These are phyloP conservation scores for Tetrahymena malaccensis DNA, from an alignment of 73 alveolate genomes.

Conservation along the genomic window DNA sequence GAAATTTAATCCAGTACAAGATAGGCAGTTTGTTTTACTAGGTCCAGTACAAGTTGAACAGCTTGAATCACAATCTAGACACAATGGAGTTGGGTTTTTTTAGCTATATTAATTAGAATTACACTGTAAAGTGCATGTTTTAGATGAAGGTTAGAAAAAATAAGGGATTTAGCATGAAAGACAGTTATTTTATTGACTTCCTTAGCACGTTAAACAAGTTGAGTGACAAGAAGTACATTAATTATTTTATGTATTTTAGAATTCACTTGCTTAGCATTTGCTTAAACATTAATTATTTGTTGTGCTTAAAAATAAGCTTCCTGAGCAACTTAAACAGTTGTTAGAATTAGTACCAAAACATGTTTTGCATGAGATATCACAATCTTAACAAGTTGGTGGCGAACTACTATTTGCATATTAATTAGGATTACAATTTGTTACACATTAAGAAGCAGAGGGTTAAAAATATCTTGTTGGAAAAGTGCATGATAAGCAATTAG, in stretches of 20 bases:
- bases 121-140: background rate
- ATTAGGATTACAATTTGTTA: background rate
- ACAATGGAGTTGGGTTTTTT: background rate
- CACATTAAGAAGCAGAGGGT: background rate
- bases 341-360: background rate
- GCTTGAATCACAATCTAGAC: background rate
- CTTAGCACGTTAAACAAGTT: background rate
- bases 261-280: background rate
- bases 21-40: background rate
- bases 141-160: background rate
- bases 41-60: background rate
- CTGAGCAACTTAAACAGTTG: background rate
- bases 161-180: background rate
- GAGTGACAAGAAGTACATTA: background rate
- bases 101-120: background rate
- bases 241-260: background rate
- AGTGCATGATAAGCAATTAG: background rate
- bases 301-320: background rate
- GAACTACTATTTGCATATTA: background rate
- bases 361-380: background rate
- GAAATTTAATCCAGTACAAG: background rate
- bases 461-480: background rate
- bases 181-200: background rate
- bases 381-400: background rate
- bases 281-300: background rate